phyloP scores from a whole-genome alignment of 331 rosid species.

The Arachis monticola region DNA sequence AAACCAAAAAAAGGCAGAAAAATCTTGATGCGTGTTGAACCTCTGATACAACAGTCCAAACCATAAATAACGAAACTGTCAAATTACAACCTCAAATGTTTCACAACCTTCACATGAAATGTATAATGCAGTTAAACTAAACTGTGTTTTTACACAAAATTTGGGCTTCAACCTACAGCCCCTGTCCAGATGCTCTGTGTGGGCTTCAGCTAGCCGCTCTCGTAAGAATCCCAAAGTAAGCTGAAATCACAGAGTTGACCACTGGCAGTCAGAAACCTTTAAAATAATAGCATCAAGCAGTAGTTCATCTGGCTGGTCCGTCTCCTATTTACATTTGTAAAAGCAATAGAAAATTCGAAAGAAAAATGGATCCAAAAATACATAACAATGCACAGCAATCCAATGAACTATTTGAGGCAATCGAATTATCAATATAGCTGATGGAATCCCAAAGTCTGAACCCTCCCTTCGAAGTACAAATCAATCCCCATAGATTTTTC shows the following conservation, averaged over 20 bases:
- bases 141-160: conserved; percentile 50
- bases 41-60: neutral
- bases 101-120: conserved; percentile 55
- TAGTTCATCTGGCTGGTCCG: neutral
- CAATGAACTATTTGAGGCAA: neutral
- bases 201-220: conserved; percentile 75
- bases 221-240: conserved; percentile 66
- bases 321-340: neutral
- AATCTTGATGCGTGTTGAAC: neutral
- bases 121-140: conserved; percentile 60
- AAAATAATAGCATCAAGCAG: conserved; percentile 6
- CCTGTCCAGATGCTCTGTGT: conserved; percentile 70
- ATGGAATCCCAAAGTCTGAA: neutral
- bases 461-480: too few species aligned
- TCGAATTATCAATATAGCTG: neutral
- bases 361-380: neutral
- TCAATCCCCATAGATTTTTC: too few species aligned
- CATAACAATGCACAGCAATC: conserved; percentile 15
- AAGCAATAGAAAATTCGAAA: neutral
- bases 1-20: neutral
- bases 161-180: conserved; percentile 73
- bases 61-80: conserved; percentile 12
- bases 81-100: conserved; percentile 56
- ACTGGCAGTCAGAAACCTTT: neutral
- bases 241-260: conserved; percentile 47